Evolutionary conservation across 73 alveolate genomes (phyloP), one percentile per base, ranked within the genome.

Genomic region (Symbiodinium natans): DNA sequence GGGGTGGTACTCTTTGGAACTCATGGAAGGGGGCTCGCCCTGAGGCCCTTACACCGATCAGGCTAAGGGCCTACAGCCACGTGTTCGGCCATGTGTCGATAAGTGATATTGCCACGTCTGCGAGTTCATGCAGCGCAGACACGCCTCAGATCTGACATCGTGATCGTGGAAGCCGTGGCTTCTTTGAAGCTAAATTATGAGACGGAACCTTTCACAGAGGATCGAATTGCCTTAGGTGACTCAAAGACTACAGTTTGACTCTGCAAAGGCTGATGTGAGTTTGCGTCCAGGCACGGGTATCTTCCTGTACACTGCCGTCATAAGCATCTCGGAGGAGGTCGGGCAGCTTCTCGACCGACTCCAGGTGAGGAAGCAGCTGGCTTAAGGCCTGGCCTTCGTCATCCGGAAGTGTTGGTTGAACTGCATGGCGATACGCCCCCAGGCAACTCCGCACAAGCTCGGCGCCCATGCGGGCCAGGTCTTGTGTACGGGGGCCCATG

Each of bases 401-500:
- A 21, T 63, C 85, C 36, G 95, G 95, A 23, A 88, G 95, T 23
- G 95, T 25, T 23, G 86, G 42, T 8, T 88, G 86, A 39, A 88
- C 95, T 4, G 95, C 85, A 38, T 88, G 95, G 54, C 95, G 95
- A 33, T 88, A 88, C 1, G 95, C 95, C 25, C 95, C 95, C 95
- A 88, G 41, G 86, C 95, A 88, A 48, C 95, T 88, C 46, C 73
- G 71, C 21, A 88, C 86, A 85, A 88, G 41, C 86, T 88, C 95
- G 38, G 68, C 86, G 29, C 95, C 95, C 95, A 88, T 88, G 23
- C 95, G 36, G 25, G 95, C 85, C 41, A 87, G 84, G 94, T 87
- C 94, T 63, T 88, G 95, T 46, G 95, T 59, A 6, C 95, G 85
- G 25, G 95, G 95, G 31, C 95, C 95, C 95, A 88, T 88, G 33